phyloP scores from a whole-genome alignment of 2,329 filamentous ascomycete species.

The Fonsecaea multimorphosa region DNA sequence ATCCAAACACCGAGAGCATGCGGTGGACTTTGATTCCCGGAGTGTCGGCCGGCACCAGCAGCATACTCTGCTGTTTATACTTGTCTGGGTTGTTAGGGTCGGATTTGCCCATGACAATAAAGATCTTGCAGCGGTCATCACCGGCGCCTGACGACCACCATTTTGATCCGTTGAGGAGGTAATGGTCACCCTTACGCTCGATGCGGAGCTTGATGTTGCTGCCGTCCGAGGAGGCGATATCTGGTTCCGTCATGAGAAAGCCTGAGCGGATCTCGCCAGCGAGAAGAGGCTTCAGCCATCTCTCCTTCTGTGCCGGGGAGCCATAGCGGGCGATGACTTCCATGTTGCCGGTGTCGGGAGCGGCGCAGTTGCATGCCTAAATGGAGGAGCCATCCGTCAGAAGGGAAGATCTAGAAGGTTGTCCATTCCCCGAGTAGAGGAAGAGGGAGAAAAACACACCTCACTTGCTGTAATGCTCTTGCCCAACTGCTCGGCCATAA shows the following conservation, averaged over 20 bases:
- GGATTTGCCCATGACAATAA: constrained; percentile 95
- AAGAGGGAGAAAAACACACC: constrained; percentile 62
- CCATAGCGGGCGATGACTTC: constrained; percentile 92
- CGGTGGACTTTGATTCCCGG: constrained; percentile 88
- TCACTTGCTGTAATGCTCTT: constrained; percentile 83
- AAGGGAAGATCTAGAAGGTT: not conserved
- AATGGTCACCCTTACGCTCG: constrained; percentile 80
- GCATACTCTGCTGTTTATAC: constrained; percentile 91
- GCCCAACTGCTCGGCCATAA: constrained; percentile 96
- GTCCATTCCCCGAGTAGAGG: too few species aligned
- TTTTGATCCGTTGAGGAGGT: constrained; percentile 93
- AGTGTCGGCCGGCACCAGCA: constrained; percentile 80
- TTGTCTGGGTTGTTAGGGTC: constrained; percentile 75
- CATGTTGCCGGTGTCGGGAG: constrained; percentile 95
- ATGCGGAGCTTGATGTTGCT: constrained; percentile 91
- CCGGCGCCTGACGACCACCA: constrained; percentile 99
- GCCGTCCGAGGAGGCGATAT: constrained; percentile 86
- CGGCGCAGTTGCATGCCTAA: constrained; percentile 73
- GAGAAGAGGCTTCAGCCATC: constrained; percentile 82
- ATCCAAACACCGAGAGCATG: constrained; percentile 93
- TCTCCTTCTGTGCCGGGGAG: constrained; percentile 71
- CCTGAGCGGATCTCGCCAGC: constrained; percentile 85
- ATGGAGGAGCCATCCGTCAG: not conserved
- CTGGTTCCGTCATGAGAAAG: constrained; percentile 93
- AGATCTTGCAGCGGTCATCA: constrained; percentile 88